A percentile compares a stretch with the other conserved stretches of the same genome.
phyloP scores from a whole-genome alignment of 768 basidiomycete genomes.

The Phylloporus sp. region DNA sequence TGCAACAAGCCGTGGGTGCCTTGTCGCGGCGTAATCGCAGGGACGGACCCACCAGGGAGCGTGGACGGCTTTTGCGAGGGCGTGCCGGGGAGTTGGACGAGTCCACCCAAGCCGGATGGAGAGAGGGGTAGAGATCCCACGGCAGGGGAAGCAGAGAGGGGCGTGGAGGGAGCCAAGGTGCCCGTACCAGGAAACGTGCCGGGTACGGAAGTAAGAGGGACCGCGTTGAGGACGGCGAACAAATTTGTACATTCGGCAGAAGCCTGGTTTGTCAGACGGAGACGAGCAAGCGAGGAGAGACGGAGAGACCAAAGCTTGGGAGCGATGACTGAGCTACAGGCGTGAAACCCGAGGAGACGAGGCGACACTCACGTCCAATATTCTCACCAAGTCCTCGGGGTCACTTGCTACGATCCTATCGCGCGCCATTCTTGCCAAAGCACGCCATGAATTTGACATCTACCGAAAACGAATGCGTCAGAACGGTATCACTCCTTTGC shows the following conservation, averaged over 20 bases:
- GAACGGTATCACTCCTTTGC: constrained; percentile 4
- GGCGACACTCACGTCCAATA: constrained; percentile 56
- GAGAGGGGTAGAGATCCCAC: constrained; percentile 12
- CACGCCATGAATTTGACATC: constrained; percentile 89
- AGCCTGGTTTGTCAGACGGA: constrained; percentile 84
- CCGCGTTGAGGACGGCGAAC: constrained; percentile 60
- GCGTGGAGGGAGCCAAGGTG: constrained; percentile 1
- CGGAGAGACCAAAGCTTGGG: constrained; percentile 79
- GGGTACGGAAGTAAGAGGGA: constrained; percentile 49
- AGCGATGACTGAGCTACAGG: constrained; percentile 1
- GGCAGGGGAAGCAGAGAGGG: constrained; percentile 35
- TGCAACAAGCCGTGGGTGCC: constrained; percentile 14
- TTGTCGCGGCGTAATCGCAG: constrained; percentile 21
- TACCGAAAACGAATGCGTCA: constrained; percentile 29
- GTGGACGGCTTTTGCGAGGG: constrained; percentile 16
- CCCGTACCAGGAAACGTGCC: constrained; percentile 45
- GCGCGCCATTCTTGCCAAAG: constrained; percentile 78
- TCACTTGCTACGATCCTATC: constrained; percentile 68
- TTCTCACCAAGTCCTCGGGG: constrained; percentile 58
- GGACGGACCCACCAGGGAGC: constrained; percentile 5
- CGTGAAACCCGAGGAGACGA: not conserved
- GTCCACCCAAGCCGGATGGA: constrained; percentile 18
- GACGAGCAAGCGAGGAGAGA: constrained; percentile 68
- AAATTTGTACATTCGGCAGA: constrained; percentile 79
- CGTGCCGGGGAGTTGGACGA: constrained; percentile 22